Evolutionary conservation across 805 yeast genomes (phyloP), one percentile per base, ranked within the genome.

Genomic region (Candida dendrica): DNA sequence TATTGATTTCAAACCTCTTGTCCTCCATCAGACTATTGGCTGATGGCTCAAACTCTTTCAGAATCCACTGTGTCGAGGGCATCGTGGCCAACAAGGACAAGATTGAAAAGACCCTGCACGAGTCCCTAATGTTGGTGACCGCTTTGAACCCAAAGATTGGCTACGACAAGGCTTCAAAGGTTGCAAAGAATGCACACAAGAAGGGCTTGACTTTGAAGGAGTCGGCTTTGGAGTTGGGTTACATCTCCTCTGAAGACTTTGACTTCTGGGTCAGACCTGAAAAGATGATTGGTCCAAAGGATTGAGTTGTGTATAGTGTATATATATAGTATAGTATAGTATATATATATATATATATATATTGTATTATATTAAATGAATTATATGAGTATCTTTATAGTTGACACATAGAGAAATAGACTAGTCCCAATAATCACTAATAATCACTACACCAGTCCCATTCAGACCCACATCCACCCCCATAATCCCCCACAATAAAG

Each of bases 61-160:
- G 95, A 73, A 65, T 78, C 46, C 81, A 93, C 75, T 93, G 98
- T 76, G 95, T 91, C 45, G 96, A 84, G 44, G 98, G 97, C 51
- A 89, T 93, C 56, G 58, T 65, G 47, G 98, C 98, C 57, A 91
- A 93, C 74, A 75, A 69, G 49, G 88, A 84, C 57, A 86, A 87
- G 68, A 93, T 93, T 59, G 77, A 76, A 57, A 87, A 91, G 69
- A 74, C 86, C 47, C 74, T 93, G 73, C 86, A 88, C 66, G 96
- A 93, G 71, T 88, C 97, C 14, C 77, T 93, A 63, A 93, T 93
- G 98, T 79, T 93, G 70, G 98, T 93, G 40, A 93, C 98, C 44
- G 97, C 98, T 20, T 78, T 93, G 63, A 93, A 93, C 79, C 97
- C 98, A 59, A 89, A 91, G 81, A 93, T 93, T 57, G 98, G 98